A percentile compares a stretch with the other conserved stretches of the same genome.
phyloP scores from a whole-genome alignment of 768 basidiomycete species.

The Pulveroboletus sp. region DNA sequence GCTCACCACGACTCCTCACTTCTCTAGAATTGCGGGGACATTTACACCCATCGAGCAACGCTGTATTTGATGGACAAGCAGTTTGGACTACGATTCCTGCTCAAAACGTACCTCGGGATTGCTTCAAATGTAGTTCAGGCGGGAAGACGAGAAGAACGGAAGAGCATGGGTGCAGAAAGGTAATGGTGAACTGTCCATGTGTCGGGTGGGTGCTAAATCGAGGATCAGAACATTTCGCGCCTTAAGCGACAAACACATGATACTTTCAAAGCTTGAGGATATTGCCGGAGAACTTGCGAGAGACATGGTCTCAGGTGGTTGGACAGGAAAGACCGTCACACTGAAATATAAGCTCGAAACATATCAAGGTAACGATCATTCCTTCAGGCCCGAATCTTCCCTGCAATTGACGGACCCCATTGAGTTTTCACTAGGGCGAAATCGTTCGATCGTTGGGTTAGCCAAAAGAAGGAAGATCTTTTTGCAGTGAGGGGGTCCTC shows the following conservation, averaged over 20 bases:
- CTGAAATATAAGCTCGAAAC: slow-evolving; percentile 92
- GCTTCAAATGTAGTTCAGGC: slow-evolving; percentile 80
- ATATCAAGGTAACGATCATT: slow-evolving; percentile 57
- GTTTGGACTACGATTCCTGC: slow-evolving; percentile 71
- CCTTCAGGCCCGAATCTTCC: neutral
- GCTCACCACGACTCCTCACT: neutral
- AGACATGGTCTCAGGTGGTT: slow-evolving; percentile 75
- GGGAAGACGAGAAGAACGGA: slow-evolving; percentile 72
- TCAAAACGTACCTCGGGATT: slow-evolving; percentile 81
- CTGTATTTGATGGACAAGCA: slow-evolving; percentile 84
- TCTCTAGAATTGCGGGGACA: slow-evolving; percentile 81
- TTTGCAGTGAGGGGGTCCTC: slow-evolving; percentile 49
- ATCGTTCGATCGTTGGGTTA: slow-evolving; percentile 73
- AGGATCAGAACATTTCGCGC: slow-evolving; percentile 67
- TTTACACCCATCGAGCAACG: slow-evolving; percentile 66
- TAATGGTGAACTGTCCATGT: slow-evolving; percentile 22
- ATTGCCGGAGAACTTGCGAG: slow-evolving; percentile 76
- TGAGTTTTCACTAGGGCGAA: slow-evolving; percentile 79
- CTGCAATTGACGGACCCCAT: slow-evolving; percentile 6
- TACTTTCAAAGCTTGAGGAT: slow-evolving; percentile 73
- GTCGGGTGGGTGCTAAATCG: neutral
- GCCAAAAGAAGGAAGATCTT: slow-evolving; percentile 68
- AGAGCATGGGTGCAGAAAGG: slow-evolving; percentile 92
- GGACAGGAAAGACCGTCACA: slow-evolving; percentile 85
- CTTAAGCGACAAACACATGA: slow-evolving; percentile 56